Evolutionary conservation across 495 filamentous ascomycete species (phyloP).

Genomic region (Penicillium coffeae): DNA sequence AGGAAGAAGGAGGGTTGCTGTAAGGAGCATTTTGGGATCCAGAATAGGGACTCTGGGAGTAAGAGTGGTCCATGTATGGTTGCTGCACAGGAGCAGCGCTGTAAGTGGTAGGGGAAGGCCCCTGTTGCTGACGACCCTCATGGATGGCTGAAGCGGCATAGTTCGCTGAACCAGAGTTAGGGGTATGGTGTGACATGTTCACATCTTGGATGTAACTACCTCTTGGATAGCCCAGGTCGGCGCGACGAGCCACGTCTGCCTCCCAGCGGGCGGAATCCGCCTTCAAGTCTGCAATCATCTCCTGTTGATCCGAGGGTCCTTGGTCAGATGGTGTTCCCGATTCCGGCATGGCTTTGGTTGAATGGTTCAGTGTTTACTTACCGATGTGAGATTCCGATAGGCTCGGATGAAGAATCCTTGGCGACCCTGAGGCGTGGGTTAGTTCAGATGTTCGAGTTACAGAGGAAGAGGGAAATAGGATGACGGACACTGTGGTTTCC

Average conservation of each 20-base stretch:
- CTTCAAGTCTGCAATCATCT: constrained; percentile 85
- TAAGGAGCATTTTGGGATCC: constrained; percentile 37
- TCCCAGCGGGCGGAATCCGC: constrained; percentile 79
- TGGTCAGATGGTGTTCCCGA: constrained; percentile 18
- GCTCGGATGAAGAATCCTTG: constrained; percentile 83
- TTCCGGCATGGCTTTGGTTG: constrained; percentile 3
- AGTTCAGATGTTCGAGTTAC: constrained; percentile 20
- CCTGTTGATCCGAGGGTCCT: constrained; percentile 44
- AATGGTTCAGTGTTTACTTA: constrained; percentile 43
- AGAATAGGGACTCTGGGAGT: constrained; percentile 34
- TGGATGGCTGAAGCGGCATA: constrained; percentile 34
- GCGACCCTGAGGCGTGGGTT: constrained; percentile 52
- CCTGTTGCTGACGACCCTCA: constrained; percentile 36
- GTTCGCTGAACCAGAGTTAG: constrained; percentile 34
- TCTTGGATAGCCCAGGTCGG: constrained; percentile 44
- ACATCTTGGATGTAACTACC: constrained; percentile 46
- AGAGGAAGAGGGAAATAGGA: constrained; percentile 13
- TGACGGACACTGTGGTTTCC: constrained; percentile 72
- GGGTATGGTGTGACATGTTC: constrained; percentile 32
- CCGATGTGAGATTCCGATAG: constrained; percentile 81
- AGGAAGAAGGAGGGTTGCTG: constrained; percentile 28
- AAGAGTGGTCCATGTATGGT: constrained; percentile 35
- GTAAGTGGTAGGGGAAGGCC: constrained; percentile 38
- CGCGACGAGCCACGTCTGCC: constrained; percentile 56
- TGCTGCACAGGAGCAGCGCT: constrained; percentile 34